phyloP scores from a whole-genome alignment of 108 stramenopile genomes.

The Cyclotella atomus region DNA sequence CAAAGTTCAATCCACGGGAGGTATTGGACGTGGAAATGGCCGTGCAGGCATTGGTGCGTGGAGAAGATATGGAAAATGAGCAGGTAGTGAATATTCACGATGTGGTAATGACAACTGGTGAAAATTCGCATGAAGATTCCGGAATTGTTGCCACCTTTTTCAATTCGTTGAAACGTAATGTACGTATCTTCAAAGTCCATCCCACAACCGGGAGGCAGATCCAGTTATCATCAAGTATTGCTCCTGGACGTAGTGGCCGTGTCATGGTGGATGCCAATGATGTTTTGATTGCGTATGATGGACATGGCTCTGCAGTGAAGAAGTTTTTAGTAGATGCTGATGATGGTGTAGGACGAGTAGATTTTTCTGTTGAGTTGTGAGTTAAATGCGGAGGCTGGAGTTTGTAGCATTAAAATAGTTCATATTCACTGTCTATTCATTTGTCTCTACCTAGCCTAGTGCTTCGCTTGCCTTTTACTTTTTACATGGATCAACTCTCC shows the following conservation, averaged over 20 bases:
- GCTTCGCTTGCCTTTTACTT: not conserved
- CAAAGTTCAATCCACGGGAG: slow-evolving; percentile 28
- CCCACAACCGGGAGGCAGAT: slow-evolving; percentile 38
- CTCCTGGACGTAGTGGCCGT: slow-evolving; percentile 41
- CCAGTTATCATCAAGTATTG: slow-evolving; percentile 36
- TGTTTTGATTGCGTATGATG: slow-evolving; percentile 48
- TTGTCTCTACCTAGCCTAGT: not conserved
- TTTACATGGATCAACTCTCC: slow-evolving; percentile 28
- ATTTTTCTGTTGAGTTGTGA: slow-evolving; percentile 32
- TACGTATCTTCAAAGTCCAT: slow-evolving; percentile 41
- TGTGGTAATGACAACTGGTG: not conserved
- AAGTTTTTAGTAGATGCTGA: slow-evolving; percentile 42
- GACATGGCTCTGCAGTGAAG: slow-evolving; percentile 36
- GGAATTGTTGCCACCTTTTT: slow-evolving; percentile 46
- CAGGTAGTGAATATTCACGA: not conserved
- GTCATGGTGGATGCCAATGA: slow-evolving; percentile 29
- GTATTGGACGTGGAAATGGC: slow-evolving; percentile 45
- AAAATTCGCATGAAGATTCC: not conserved
- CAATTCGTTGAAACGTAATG: slow-evolving; percentile 23
- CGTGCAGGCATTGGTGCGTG: slow-evolving; percentile 46
- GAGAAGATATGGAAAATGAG: slow-evolving; percentile 49
- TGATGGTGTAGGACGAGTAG: slow-evolving; percentile 17
- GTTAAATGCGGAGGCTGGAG: no score
- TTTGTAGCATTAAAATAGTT: no score
- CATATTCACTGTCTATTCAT: no score